These are phyloP conservation scores for Neofusicoccum parvum DNA, from an alignment of 2,329 filamentous ascomycete genomes.

Conservation along the genomic window DNA sequence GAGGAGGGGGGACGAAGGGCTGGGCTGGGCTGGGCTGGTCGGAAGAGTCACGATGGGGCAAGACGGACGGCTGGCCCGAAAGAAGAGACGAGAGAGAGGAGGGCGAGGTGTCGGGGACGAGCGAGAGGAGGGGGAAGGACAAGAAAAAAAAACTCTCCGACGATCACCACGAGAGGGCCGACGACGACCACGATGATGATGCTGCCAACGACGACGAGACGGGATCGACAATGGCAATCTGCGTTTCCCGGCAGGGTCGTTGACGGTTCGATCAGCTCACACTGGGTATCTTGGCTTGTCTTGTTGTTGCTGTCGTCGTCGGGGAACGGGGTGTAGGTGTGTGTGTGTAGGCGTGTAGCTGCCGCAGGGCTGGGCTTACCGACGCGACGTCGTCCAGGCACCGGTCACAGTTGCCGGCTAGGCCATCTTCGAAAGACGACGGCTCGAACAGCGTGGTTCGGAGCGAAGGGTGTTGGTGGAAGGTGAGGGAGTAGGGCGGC, in stretches of 20 bases:
- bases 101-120: not conserved
- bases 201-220: not conserved
- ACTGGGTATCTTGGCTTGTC: not conserved
- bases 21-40: not conserved
- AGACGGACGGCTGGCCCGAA: not conserved
- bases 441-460: conserved; percentile 15
- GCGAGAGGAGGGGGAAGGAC: not conserved
- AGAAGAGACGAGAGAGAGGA: not conserved
- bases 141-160: not conserved
- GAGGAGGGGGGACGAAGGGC: too few species aligned
- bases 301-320: not conserved
- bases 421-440: conserved; percentile 7
- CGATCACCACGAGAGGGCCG: not conserved
- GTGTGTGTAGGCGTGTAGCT: too few species aligned
- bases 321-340: not conserved
- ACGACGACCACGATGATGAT: too few species aligned
- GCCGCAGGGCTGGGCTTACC: not conserved
- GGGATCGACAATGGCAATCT: not conserved
- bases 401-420: not conserved
- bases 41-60: not conserved
- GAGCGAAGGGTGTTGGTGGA: conserved; percentile 15
- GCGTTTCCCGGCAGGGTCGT: not conserved
- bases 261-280: conserved; percentile 2
- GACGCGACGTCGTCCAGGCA: not conserved
- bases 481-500: not conserved